These are phyloP conservation scores for Garcia nutans DNA, from an alignment of 345 rosid species.

Conservation along the genomic window DNA sequence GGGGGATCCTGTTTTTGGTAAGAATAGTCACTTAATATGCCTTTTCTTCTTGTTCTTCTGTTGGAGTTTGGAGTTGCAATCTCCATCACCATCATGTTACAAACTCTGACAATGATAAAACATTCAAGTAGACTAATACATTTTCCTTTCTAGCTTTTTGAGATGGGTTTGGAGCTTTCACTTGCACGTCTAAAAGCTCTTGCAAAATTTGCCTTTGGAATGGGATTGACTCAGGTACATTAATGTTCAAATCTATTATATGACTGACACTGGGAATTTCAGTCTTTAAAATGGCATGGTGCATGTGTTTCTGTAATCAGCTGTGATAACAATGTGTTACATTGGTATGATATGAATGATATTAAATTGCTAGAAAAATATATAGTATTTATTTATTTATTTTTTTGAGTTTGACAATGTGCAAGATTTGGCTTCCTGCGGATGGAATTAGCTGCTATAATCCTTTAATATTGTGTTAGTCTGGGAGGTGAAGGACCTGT, in stretches of 20 bases:
- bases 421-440: too few relatives aligned
- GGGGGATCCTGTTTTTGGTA: conserved; percentile 99
- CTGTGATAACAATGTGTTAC: too few relatives aligned
- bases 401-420: too few relatives aligned
- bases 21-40: conserved; percentile 22
- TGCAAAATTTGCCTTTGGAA: conserved; percentile 92
- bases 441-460: too few relatives aligned
- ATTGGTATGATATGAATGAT: too few relatives aligned
- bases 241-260: conserved; percentile 18
- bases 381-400: too few relatives aligned
- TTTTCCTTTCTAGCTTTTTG: conserved; percentile 72
- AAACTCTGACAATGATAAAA: conserved; percentile 4
- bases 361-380: too few relatives aligned
- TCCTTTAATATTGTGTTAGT: too few relatives aligned
- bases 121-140: conserved; percentile 21
- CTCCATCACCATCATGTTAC: neutral
- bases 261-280: neutral
- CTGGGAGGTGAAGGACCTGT: too few relatives aligned
- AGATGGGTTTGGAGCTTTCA: conserved; percentile 98
- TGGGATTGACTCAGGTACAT: conserved; percentile 92
- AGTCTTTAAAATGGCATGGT: conserved; percentile 4
- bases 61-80: neutral
- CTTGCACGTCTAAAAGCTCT: conserved; percentile 95
- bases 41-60: conserved; percentile 13
- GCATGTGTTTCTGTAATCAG: neutral